Percentiles rank a stretch among this genome's conserved stretches.
These are phyloP conservation scores for Fusarium concolor DNA, from an alignment of 2,329 filamentous ascomycete species.

Conservation along the genomic window DNA sequence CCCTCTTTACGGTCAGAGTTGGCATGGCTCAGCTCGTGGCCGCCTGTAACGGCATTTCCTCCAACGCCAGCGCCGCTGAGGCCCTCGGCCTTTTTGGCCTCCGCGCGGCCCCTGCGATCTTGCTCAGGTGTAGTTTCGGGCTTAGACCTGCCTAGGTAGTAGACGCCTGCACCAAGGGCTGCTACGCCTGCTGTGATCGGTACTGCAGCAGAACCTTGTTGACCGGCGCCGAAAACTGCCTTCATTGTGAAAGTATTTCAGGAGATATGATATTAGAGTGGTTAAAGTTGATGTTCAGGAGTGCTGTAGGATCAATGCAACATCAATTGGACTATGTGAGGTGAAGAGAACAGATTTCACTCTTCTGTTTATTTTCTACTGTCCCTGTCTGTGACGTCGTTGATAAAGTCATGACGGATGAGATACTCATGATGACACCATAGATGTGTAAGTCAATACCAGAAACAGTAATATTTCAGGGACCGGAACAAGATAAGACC, in stretches of 20 bases:
- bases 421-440: slow-evolving; percentile 42
- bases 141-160: slow-evolving; percentile 33
- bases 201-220: slow-evolving; percentile 33
- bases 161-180: slow-evolving; percentile 42
- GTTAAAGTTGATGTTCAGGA: not conserved
- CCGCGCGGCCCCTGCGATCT: slow-evolving; percentile 35
- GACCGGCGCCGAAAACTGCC: slow-evolving; percentile 30
- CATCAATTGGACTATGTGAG: slow-evolving; percentile 10
- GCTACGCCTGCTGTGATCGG: slow-evolving; percentile 37
- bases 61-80: slow-evolving; percentile 50
- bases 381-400: slow-evolving; percentile 36
- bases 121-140: slow-evolving; percentile 24
- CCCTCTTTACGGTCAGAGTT: slow-evolving; percentile 36
- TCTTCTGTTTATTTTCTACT: slow-evolving; percentile 18
- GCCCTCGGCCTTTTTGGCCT: slow-evolving; percentile 49
- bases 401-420: slow-evolving; percentile 36
- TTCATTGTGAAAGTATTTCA: slow-evolving; percentile 27
- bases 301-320: not conserved
- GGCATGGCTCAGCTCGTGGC: slow-evolving; percentile 45
- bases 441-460: slow-evolving; percentile 29
- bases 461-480: slow-evolving; percentile 16
- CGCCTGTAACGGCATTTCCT: slow-evolving; percentile 47
- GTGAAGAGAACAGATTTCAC: not conserved
- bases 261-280: not conserved
- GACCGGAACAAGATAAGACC: slow-evolving; percentile 16